phyloP scores from a whole-genome alignment of 805 yeast genomes.

The Ogataea nakhonphanomensis region DNA sequence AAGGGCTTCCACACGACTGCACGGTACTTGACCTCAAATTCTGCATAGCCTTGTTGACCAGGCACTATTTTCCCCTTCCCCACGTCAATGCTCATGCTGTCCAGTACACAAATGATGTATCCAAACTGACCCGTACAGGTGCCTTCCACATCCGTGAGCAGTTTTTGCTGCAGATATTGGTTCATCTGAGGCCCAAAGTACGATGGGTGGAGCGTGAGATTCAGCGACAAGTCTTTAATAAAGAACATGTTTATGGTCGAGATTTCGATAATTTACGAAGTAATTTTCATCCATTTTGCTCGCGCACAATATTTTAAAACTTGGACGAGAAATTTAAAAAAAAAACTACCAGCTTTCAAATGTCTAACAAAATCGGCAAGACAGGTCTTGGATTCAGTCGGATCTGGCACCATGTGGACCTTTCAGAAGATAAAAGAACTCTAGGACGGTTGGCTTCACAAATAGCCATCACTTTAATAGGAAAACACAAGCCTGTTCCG shows the following conservation, averaged over 20 bases:
- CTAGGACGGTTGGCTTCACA: slow-evolving; percentile 89
- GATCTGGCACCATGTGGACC: slow-evolving; percentile 94
- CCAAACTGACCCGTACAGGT: slow-evolving; percentile 99
- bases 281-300: slow-evolving; percentile 2
- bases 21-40: slow-evolving; percentile 90
- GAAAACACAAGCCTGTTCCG: slow-evolving; percentile 94
- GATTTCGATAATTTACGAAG: background rate
- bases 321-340: slow-evolving; percentile 5
- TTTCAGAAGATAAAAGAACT: slow-evolving; percentile 78
- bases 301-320: background rate
- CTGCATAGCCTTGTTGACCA: slow-evolving; percentile 84
- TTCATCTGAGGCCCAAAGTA: slow-evolving; percentile 98
- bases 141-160: slow-evolving; percentile 95
- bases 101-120: slow-evolving; percentile 92
- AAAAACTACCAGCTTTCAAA: slow-evolving; percentile 15
- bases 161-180: slow-evolving; percentile 82
- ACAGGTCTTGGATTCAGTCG: slow-evolving; percentile 56
- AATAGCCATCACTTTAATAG: slow-evolving; percentile 84
- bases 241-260: slow-evolving; percentile 26
- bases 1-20: slow-evolving; percentile 99
- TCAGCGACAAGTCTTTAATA: slow-evolving; percentile 83
- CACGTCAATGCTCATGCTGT: slow-evolving; percentile 89
- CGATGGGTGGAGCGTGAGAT: slow-evolving; percentile 93
- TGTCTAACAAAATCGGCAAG: slow-evolving; percentile 48
- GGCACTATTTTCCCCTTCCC: slow-evolving; percentile 93